Conservation (phyloP, 2,329 filamentous ascomycete genomes). For the Fusarium burgessii region DNA sequence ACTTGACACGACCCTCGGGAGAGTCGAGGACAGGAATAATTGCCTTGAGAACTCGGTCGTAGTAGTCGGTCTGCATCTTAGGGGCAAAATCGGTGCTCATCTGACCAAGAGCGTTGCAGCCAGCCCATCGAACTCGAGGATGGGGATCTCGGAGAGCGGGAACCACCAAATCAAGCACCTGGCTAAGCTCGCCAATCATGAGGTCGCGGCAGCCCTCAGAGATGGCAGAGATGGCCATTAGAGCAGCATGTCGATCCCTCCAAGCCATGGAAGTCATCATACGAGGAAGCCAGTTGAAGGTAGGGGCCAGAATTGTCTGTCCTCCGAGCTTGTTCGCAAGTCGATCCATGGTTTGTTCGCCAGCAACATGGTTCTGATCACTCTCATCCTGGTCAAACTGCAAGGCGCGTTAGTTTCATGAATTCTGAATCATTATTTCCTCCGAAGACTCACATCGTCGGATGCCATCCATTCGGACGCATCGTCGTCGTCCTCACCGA, state of each 20-base stretch:
- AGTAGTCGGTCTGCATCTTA: conserved; percentile 97
- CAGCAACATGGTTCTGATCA: conserved; percentile 96
- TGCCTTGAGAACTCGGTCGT: conserved; percentile 85
- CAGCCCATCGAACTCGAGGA: conserved; percentile 94
- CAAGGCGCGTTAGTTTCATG: background rate
- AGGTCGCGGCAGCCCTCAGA: conserved; percentile 96
- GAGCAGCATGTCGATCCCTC: conserved; percentile 93
- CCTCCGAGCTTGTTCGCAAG: conserved; percentile 97
- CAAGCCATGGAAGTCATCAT: conserved; percentile 98
- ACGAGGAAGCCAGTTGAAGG: conserved; percentile 94
- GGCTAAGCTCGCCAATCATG: conserved; percentile 94
- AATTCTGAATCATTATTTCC: background rate
- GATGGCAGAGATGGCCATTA: conserved; percentile 99
- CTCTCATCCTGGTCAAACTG: conserved; percentile 94
- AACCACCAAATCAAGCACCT: conserved; percentile 94
- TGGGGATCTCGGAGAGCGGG: conserved; percentile 91
- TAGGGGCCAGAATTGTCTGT: conserved; percentile 89
- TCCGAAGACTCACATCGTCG: conserved; percentile 78
- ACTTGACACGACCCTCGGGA: conserved; percentile 92
- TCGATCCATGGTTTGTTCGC: conserved; percentile 98
- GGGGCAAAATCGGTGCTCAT: conserved; percentile 99
- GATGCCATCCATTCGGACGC: conserved; percentile 92
- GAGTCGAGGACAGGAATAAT: conserved; percentile 94
- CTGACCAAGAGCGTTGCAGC: conserved; percentile 97
- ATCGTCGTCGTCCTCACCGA: conserved; percentile 94